phyloP scores from a whole-genome alignment of 225 moss, liverwort and hornwort genomes.

The Marchantia paleacea region DNA sequence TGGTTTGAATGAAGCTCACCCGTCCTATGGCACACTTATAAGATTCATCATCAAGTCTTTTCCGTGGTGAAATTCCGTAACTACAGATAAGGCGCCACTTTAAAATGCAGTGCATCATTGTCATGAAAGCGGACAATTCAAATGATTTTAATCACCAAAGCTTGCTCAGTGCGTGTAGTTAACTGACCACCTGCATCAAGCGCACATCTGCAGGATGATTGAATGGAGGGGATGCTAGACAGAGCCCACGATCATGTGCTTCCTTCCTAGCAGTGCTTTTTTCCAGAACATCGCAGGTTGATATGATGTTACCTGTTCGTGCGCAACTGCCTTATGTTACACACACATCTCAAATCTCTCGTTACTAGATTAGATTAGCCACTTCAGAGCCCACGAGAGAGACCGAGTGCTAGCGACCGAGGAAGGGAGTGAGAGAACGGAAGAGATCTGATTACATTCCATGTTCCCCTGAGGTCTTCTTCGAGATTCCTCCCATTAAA shows the following conservation, averaged over 20 bases:
- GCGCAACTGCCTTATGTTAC: constrained; percentile 21
- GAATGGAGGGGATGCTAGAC: constrained; percentile 3
- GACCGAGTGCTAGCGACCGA: constrained; percentile 7
- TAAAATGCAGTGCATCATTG: constrained; percentile 17
- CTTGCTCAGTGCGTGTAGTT: constrained; percentile 4
- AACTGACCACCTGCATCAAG: constrained; percentile 17
- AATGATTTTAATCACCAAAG: constrained; percentile 20
- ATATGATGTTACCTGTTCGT: constrained; percentile 18
- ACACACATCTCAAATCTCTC: constrained; percentile 18
- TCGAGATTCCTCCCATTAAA: constrained; percentile 12
- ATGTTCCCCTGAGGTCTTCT: constrained; percentile 12
- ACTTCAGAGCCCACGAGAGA: constrained; percentile 14
- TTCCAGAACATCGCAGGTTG: constrained; percentile 11
- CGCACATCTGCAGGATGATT: constrained; percentile 17
- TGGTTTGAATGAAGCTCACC: constrained; percentile 7
- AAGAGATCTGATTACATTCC: constrained; percentile 13
- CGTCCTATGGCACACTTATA: constrained; percentile 17
- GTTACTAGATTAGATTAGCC: constrained; percentile 10
- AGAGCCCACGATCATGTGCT: constrained; percentile 23
- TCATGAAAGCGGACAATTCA: constrained; percentile 17
- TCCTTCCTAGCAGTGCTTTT: constrained; percentile 24
- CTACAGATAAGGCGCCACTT: constrained; percentile 14
- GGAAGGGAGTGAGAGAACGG: constrained; percentile 7
- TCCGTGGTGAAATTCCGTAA: neutral
- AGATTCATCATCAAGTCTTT: constrained; percentile 19